A percentile compares a stretch with the other conserved stretches of the same genome.
phyloP scores from a whole-genome alignment of 345 rosid genomes.

The Pistacia integerrima region DNA sequence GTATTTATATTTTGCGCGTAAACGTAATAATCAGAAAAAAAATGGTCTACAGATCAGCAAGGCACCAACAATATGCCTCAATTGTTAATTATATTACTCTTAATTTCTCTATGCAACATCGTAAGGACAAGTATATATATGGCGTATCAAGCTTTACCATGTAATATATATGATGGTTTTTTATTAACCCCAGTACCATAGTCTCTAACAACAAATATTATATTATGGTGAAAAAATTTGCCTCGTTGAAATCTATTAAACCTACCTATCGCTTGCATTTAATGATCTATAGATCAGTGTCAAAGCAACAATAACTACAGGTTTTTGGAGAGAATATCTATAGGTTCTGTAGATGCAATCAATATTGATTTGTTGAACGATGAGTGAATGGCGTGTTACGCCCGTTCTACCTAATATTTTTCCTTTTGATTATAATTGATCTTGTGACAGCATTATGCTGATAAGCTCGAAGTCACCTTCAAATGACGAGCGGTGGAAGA shows the following conservation, averaged over 20 bases:
- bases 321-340: background rate
- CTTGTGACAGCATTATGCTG: slow-evolving; percentile 4
- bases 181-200: too few species aligned
- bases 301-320: background rate
- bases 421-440: background rate
- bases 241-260: too few species aligned
- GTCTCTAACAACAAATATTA: background rate
- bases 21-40: background rate
- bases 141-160: background rate
- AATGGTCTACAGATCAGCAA: slow-evolving; percentile 28
- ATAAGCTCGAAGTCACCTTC: slow-evolving; percentile 39
- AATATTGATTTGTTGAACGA: background rate
- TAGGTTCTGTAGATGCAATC: background rate
- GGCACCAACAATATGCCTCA: background rate
- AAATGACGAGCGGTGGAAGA: slow-evolving; percentile 15
- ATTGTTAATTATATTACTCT: slow-evolving; percentile 8
- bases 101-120: slow-evolving; percentile 1
- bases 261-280: too few species aligned
- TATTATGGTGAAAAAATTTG: slow-evolving; percentile 1
- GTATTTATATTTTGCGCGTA: background rate
- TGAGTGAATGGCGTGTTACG: too few species aligned
- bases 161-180: background rate
- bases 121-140: background rate
- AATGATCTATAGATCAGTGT: background rate
- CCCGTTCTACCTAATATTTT: too few species aligned